A percentile compares a stretch with the other conserved stretches of the same genome.
Evolutionary conservation across 2,329 filamentous ascomycete species (phyloP).

Genomic region (Amauroascus verrucosus): DNA sequence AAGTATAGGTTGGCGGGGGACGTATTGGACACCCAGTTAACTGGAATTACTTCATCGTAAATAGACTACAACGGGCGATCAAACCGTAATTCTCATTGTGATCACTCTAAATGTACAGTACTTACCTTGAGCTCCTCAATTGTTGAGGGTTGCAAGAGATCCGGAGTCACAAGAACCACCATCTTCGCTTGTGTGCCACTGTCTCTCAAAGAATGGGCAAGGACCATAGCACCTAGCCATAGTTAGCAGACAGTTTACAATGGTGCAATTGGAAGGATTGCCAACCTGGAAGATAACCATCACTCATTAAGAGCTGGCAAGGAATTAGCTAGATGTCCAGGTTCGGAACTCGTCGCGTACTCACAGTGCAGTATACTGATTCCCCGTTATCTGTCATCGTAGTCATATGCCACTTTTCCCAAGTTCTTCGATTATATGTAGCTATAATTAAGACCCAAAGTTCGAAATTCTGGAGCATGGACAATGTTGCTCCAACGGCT

Average conservation of each 20-base stretch:
- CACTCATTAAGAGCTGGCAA: conserved; percentile 73
- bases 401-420: neutral
- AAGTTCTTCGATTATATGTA: neutral
- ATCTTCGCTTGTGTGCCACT: conserved; percentile 76
- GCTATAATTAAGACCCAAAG: neutral
- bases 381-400: conserved; percentile 38
- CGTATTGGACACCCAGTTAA: conserved; percentile 66
- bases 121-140: conserved; percentile 67
- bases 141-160: conserved; percentile 64
- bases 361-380: conserved; percentile 58
- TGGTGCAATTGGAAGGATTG: conserved; percentile 8
- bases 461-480: neutral
- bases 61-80: conserved; percentile 47
- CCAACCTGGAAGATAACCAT: conserved; percentile 83
- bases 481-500: neutral
- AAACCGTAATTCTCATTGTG: neutral
- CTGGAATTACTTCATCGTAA: conserved; percentile 81
- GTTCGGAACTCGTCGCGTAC: conserved; percentile 17
- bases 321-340: conserved; percentile 4
- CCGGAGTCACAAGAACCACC: conserved; percentile 70
- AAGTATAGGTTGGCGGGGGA: conserved; percentile 73
- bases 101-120: conserved; percentile 19
- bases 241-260: conserved; percentile 2
- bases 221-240: conserved; percentile 68
- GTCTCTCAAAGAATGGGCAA: conserved; percentile 91